Base-by-base conservation (phyloP, 1,284 basidiomycete genomes). In the Trichosporon sp. region DNA sequence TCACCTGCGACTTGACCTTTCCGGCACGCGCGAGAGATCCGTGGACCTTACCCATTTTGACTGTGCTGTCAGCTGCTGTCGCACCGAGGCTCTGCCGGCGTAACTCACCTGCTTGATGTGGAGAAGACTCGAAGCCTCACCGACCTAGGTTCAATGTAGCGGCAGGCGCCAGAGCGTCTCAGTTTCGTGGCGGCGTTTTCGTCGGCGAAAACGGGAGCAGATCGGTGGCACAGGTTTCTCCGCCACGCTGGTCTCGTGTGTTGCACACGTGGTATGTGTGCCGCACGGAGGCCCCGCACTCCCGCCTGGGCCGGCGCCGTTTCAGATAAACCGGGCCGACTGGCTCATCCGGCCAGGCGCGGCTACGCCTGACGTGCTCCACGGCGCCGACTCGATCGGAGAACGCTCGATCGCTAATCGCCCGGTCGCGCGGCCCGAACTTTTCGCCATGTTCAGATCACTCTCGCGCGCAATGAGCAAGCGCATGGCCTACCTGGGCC, bases 21-120 rank as follows among this genome's bases (percentile, higher is more conserved):
- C 95, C 95, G 85, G 95, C 95, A 90, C 96, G 95, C 86, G 95
- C 95, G 87, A 98, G 94, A 84, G 95, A 98, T 86, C 96, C 95
- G 92, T 98, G 95, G 87, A 98, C 96, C 83, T 87, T 86, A 80
- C 86, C 86, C 86, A 86, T 87, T 64, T 70, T 82, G 81, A 71
- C 74, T 79, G 67, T 8, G 27, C 65, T 64, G 31, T 68, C 34
- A 66, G 70, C 58, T 15, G 64, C 21, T 47, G 68, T 47, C 64
- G 15, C 1, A 15, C 13, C 12, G 3, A 15, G 15, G n/a, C 0
- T 13, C 27, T 8, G 64, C 6, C 47, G 70, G 38, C 25, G 23
- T 15, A 47, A 64, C 68, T 66, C 65, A 70, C 68, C 53, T 70
- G 35, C 34, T 67, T 66, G 60, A 64, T 64, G 65, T 67, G 62